Base-by-base conservation (phyloP, 2,329 filamentous ascomycete species). In the Fusarium neocosmosporiellum region DNA sequence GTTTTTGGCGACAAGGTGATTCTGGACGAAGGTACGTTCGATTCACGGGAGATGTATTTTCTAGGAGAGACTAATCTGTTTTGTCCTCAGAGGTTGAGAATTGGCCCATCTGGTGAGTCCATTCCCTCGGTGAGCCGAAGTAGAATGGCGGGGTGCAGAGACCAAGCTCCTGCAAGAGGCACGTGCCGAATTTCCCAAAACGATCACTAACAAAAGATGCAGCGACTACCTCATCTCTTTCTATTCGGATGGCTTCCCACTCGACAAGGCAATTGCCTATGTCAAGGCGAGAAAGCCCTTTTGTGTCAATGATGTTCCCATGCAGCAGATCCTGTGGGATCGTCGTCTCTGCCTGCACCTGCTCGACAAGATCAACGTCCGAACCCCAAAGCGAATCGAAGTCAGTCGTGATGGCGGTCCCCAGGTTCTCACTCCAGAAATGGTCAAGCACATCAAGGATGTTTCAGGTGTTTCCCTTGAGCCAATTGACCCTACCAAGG, bases 1-100 rank as follows among this genome's bases (percentile, higher is more conserved):
- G 96, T 99, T 14, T 99, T 99, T 84, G 97, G 96, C 55, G 96
- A 99, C 85, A 99, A 99, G 84, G 96, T 98, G 48, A 99, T 99
- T 75, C 87, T 99, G 37, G 96, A 99, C 79, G 96, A 99, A 88
- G 89, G 89, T 90, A 76, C 75, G 86, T 80, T 34, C 16, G 22
- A 27, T 14, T 13, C 34, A 55, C 64, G 59, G 31, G 27, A 43
- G 54, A 62, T 62, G 27, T 41, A 43, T 59, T 59, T 69, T 59
- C 6, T 14, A 70, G 57, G 65, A 55, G 29, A 10, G 43, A 39
- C 69, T 77, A 70, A 69, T 67, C 22, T 48, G 41, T 70, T 62
- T 54, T 53, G 1, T 37, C 10, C 69, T 29, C 67, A 90, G 94
- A 93, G 71, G 93, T 98, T 64, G 95, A 97, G 83, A 97, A 98